phyloP scores from a whole-genome alignment of 345 rosid species.

The Erucastrum elatum region DNA sequence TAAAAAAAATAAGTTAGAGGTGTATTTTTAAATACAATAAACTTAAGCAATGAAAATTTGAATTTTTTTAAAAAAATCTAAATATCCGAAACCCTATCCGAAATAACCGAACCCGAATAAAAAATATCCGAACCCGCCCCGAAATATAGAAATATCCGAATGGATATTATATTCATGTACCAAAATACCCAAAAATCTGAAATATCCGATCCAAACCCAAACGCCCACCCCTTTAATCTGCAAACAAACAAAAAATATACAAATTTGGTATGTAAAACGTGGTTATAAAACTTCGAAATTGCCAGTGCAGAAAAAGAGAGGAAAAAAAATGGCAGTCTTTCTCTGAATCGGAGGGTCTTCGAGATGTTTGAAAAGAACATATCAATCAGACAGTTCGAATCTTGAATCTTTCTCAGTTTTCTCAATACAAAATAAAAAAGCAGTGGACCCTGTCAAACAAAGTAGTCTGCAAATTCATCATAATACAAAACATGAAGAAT shows the following conservation, averaged over 20 bases:
- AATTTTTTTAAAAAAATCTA: too few relatives aligned
- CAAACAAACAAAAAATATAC: background rate
- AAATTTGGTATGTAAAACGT: background rate
- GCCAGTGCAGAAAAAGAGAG: background rate
- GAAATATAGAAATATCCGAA: too few relatives aligned
- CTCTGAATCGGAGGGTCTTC: background rate
- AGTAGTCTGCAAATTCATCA: background rate
- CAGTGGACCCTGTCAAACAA: background rate
- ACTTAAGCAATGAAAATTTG: too few relatives aligned
- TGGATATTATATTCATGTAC: too few relatives aligned
- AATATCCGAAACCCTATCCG: too few relatives aligned
- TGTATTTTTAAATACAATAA: too few relatives aligned
- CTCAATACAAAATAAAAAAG: slow-evolving; percentile 1
- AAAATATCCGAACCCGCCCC: too few relatives aligned
- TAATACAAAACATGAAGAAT: slow-evolving; percentile 10
- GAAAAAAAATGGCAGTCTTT: background rate
- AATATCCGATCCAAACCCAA: too few relatives aligned
- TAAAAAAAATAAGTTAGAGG: too few relatives aligned
- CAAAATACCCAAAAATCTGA: too few relatives aligned
- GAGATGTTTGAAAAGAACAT: background rate
- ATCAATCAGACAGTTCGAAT: background rate
- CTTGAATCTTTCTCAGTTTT: background rate
- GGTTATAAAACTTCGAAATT: background rate
- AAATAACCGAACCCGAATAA: too few relatives aligned
- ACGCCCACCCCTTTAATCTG: background rate